Percentiles rank a stretch among this genome's conserved stretches.
Evolutionary conservation across 2,329 filamentous ascomycete species (phyloP).

Genomic region (Nemania sp.): DNA sequence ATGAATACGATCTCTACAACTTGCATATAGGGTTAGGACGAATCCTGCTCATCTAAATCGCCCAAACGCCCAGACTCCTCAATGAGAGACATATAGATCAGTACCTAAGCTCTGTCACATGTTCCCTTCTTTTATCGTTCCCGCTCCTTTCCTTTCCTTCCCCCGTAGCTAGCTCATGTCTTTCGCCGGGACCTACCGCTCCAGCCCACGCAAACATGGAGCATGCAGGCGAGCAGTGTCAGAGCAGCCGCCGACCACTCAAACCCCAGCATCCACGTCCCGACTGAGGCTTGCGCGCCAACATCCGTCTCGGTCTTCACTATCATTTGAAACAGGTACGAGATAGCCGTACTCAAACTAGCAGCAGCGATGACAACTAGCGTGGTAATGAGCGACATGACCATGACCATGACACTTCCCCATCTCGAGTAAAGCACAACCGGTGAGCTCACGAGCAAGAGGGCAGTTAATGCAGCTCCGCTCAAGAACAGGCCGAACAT

Average conservation of each 20-base stretch:
- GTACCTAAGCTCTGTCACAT: no score
- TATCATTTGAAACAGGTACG: conserved; percentile 82
- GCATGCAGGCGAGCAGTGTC: conserved; percentile 74
- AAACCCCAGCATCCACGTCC: conserved; percentile 81
- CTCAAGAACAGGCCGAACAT: conserved; percentile 92
- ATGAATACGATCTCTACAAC: no score
- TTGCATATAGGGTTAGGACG: no score
- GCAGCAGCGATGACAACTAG: conserved; percentile 77
- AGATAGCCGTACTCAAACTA: conserved; percentile 85
- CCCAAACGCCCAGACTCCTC: neutral
- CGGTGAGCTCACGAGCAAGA: conserved; percentile 76
- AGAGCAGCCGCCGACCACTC: conserved; percentile 86
- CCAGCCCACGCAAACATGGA: conserved; percentile 83
- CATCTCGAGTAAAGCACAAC: conserved; percentile 66
- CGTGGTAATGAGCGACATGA: conserved; percentile 75
- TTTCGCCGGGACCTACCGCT: conserved; percentile 74
- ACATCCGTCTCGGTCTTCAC: conserved; percentile 77
- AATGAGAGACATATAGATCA: no score
- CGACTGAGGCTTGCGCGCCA: conserved; percentile 79
- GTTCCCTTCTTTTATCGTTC: neutral
- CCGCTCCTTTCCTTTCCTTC: conserved; percentile 41
- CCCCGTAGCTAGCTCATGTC: conserved; percentile 56
- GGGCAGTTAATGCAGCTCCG: conserved; percentile 74
- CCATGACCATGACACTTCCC: conserved; percentile 74
- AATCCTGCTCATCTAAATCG: no score